Conservation (phyloP, 169 alveolate species). For the Toxoplasma gondii region DNA sequence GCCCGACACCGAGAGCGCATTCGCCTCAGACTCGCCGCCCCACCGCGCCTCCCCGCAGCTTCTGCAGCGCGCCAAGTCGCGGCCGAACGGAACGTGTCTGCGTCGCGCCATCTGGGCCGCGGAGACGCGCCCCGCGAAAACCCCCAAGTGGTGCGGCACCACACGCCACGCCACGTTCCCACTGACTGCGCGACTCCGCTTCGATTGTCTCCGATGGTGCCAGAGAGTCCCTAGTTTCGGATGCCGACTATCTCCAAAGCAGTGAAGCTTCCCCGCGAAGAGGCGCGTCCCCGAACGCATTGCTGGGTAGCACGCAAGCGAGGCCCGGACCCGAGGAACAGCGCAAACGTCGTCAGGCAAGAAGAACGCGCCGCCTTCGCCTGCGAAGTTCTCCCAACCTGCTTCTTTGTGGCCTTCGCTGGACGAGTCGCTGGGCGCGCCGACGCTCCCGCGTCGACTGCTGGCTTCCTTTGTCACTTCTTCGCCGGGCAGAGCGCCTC, state of each 20-base stretch:
- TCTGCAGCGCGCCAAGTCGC: conserved; percentile 32
- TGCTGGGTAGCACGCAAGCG: background rate
- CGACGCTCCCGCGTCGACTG: too few relatives aligned
- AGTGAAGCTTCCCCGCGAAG: background rate
- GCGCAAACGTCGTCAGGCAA: background rate
- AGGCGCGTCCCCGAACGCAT: background rate
- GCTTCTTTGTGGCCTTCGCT: background rate
- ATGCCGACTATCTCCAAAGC: too few relatives aligned
- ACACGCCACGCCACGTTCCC: background rate
- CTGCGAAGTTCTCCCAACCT: background rate
- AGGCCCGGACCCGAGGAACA: background rate
- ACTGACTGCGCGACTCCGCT: conserved; percentile 8
- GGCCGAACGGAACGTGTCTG: background rate
- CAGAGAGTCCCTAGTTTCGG: background rate
- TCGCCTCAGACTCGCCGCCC: background rate
- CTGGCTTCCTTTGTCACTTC: too few relatives aligned
- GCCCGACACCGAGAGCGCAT: background rate
- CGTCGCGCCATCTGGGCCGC: background rate
- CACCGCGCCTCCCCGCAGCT: background rate
- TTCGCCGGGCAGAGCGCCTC: too few relatives aligned
- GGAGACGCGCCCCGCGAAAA: background rate
- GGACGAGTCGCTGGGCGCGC: background rate
- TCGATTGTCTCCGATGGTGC: background rate
- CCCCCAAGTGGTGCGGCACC: background rate
- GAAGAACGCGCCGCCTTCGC: background rate